A percentile compares a stretch with the other conserved stretches of the same genome.
phyloP scores from a whole-genome alignment of 2,329 filamentous ascomycete genomes.

The Diaporthe australafricana region DNA sequence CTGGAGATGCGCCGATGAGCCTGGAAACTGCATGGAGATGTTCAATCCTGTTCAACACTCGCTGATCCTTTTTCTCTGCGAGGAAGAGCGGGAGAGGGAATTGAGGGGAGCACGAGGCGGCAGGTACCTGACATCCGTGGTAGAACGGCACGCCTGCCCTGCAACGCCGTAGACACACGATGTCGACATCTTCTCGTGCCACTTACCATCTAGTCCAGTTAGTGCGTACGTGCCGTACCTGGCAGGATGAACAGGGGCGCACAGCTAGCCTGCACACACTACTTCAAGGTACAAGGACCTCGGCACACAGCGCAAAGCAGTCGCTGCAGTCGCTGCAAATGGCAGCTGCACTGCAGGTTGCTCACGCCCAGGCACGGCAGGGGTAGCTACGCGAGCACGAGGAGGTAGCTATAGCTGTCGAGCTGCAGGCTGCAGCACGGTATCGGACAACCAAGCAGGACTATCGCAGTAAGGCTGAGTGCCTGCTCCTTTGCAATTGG shows the following conservation, averaged over 20 bases:
- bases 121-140: not conserved
- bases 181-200: slow-evolving; percentile 5
- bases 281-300: not conserved
- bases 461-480: slow-evolving; percentile 17
- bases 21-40: not conserved
- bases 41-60: not conserved
- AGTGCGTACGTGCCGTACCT: not conserved
- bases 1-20: not conserved
- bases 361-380: not conserved
- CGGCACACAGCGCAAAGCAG: not conserved
- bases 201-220: not conserved
- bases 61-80: not conserved
- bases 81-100: not conserved
- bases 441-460: too few relatives aligned
- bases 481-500: slow-evolving; percentile 7
- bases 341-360: not conserved
- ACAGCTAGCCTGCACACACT: not conserved
- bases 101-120: slow-evolving; percentile 3
- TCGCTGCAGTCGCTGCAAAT: not conserved
- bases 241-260: not conserved
- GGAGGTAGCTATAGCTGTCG: too few relatives aligned
- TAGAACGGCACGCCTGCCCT: not conserved
- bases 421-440: too few relatives aligned
- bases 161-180: slow-evolving; percentile 10
- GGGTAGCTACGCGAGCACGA: not conserved